Conservation (phyloP, 805 yeast species). For the Phaffomyces antillensis region DNA sequence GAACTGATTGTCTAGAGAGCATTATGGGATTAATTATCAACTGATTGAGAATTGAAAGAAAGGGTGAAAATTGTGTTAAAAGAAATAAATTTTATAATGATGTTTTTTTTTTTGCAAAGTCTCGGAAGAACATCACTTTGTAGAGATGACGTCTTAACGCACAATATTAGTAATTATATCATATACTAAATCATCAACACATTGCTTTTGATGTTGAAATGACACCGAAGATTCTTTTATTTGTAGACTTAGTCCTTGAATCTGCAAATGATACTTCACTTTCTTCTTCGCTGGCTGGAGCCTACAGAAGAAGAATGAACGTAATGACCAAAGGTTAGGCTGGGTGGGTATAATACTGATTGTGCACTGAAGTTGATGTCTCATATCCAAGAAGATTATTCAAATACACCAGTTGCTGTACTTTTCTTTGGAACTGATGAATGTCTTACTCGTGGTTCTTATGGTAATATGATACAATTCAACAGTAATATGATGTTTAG, state of each 20-base stretch:
- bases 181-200: no score
- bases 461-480: no score
- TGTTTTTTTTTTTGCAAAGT: neutral
- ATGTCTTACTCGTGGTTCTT: neutral
- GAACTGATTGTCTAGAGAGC: slow-evolving; percentile 13
- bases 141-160: no score
- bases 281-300: neutral
- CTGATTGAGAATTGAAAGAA: neutral
- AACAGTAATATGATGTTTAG: no score
- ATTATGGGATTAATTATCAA: neutral
- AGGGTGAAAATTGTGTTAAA: neutral
- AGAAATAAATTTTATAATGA: neutral
- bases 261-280: neutral
- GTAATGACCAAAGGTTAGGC: neutral
- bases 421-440: neutral
- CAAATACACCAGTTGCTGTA: neutral
- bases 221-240: neutral
- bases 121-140: neutral
- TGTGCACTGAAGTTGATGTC: neutral
- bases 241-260: neutral
- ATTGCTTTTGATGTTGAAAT: no score
- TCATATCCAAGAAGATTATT: neutral
- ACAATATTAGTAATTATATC: no score
- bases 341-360: neutral
- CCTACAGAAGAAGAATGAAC: neutral